Percentiles rank a stretch among this genome's conserved stretches.
phyloP scores from a whole-genome alignment of 1,139 yeast genomes.

The Scheffersomyces insectosa region DNA sequence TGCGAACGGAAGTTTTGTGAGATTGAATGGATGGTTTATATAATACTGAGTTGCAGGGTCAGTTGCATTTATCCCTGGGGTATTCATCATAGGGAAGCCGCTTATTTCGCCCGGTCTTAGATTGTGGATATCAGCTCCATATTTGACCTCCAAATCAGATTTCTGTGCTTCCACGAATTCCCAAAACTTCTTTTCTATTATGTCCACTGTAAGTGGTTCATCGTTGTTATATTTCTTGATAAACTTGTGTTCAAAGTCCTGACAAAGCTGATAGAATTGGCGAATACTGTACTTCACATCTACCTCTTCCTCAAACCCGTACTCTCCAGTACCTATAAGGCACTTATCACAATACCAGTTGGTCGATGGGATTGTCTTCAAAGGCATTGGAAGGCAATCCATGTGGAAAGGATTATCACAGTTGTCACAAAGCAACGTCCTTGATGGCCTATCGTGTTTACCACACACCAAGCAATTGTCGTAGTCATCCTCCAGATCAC shows the following conservation, averaged over 20 bases:
- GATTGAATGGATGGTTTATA: slow-evolving; percentile 62
- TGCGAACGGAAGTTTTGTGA: slow-evolving; percentile 66
- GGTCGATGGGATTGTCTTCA: slow-evolving; percentile 50
- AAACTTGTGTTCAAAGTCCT: slow-evolving; percentile 48
- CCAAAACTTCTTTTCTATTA: slow-evolving; percentile 65
- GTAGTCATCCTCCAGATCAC: slow-evolving; percentile 24
- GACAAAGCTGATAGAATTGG: slow-evolving; percentile 65
- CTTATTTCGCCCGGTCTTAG: slow-evolving; percentile 60
- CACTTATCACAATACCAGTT: slow-evolving; percentile 85
- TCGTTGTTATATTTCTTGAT: slow-evolving; percentile 25
- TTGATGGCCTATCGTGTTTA: slow-evolving; percentile 46
- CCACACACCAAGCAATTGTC: slow-evolving; percentile 58
- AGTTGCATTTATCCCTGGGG: slow-evolving; percentile 25
- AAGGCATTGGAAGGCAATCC: slow-evolving; percentile 59
- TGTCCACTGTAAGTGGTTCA: slow-evolving; percentile 36
- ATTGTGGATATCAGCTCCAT: slow-evolving; percentile 80
- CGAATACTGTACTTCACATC: slow-evolving; percentile 54
- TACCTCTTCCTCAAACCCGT: slow-evolving; percentile 78
- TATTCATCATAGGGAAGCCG: slow-evolving; percentile 59
- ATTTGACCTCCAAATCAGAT: slow-evolving; percentile 56
- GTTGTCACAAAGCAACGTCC: slow-evolving; percentile 66
- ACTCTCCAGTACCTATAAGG: slow-evolving; percentile 82
- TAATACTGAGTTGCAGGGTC: slow-evolving; percentile 32
- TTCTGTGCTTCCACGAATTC: slow-evolving; percentile 47
- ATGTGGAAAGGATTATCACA: slow-evolving; percentile 72